Evolutionary conservation across 1,139 yeast genomes (phyloP).

Genomic region (Lodderomyces elongisporus): DNA sequence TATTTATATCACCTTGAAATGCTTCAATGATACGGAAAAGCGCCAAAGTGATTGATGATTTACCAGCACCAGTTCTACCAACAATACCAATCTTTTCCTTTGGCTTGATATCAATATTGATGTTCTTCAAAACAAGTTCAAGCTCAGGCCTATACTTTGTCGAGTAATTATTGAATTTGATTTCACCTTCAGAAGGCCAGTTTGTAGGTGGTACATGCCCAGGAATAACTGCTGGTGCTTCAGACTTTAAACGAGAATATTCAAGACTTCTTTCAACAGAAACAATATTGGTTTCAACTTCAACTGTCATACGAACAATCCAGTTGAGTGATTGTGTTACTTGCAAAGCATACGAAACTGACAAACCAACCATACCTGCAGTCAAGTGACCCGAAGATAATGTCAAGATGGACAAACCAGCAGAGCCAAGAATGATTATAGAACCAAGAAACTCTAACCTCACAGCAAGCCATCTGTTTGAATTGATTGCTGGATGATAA

Average conservation of each 20-base stretch:
- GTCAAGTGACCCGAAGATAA: constrained; percentile 64
- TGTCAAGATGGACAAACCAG: constrained; percentile 71
- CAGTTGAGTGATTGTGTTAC: constrained; percentile 91
- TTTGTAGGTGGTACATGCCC: constrained; percentile 58
- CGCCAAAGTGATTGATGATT: constrained; percentile 85
- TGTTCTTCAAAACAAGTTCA: constrained; percentile 71
- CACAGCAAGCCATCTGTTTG: constrained; percentile 96
- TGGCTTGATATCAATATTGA: constrained; percentile 63
- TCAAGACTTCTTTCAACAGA: constrained; percentile 94
- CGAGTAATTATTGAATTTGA: constrained; percentile 69
- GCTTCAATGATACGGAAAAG: constrained; percentile 88
- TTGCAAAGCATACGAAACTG: constrained; percentile 88
- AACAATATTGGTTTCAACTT: constrained; percentile 93
- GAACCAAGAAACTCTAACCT: constrained; percentile 90
- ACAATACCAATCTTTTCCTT: constrained; percentile 92
- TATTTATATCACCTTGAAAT: constrained; percentile 61
- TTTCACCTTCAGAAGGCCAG: constrained; percentile 81
- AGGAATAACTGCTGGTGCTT: constrained; percentile 76
- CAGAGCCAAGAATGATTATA: constrained; percentile 76
- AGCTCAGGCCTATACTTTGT: constrained; percentile 83
- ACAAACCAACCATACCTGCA: constrained; percentile 90
- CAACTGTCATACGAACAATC: constrained; percentile 98
- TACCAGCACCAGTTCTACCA: constrained; percentile 97
- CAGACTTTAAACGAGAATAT: constrained; percentile 68
- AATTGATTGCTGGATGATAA: constrained; percentile 86